phyloP scores from a whole-genome alignment of 345 rosid species.

The Populus nigra region DNA sequence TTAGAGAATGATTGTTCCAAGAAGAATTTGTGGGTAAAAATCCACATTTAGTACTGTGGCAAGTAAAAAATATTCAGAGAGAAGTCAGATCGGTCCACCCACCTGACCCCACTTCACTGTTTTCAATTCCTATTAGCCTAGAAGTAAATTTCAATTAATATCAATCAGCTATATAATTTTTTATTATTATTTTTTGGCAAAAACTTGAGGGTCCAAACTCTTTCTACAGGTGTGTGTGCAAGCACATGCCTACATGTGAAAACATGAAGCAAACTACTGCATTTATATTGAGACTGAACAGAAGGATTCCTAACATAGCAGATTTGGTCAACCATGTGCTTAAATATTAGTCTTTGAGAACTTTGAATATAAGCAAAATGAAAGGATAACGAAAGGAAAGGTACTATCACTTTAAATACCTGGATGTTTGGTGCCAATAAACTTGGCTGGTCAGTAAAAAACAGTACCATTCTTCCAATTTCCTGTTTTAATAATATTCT shows the following conservation, averaged over 20 bases:
- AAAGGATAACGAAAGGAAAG: neutral
- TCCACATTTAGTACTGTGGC: neutral
- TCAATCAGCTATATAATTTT: neutral
- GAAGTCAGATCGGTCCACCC: neutral
- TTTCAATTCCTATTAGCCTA: neutral
- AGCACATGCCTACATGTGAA: too few relatives aligned
- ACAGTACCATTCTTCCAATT: slow-evolving; percentile 96
- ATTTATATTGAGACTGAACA: neutral
- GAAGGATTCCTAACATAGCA: neutral
- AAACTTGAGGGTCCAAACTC: too few relatives aligned
- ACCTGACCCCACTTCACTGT: neutral
- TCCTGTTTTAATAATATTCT: slow-evolving; percentile 93
- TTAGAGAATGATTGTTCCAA: slow-evolving; percentile 2
- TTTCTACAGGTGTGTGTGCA: too few relatives aligned
- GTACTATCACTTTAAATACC: slow-evolving; percentile 32
- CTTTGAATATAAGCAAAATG: neutral
- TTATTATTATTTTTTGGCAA: too few relatives aligned
- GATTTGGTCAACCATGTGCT: neutral
- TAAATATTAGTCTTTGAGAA: neutral
- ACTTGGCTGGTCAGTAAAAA: slow-evolving; percentile 98
- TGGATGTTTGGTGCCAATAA: slow-evolving; percentile 97
- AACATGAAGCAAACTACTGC: neutral
- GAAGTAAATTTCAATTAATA: neutral
- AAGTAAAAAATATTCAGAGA: neutral
- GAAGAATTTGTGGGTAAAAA: neutral